Conservation (phyloP, 208 protist species). For the Leishmania guyanensis region DNA sequence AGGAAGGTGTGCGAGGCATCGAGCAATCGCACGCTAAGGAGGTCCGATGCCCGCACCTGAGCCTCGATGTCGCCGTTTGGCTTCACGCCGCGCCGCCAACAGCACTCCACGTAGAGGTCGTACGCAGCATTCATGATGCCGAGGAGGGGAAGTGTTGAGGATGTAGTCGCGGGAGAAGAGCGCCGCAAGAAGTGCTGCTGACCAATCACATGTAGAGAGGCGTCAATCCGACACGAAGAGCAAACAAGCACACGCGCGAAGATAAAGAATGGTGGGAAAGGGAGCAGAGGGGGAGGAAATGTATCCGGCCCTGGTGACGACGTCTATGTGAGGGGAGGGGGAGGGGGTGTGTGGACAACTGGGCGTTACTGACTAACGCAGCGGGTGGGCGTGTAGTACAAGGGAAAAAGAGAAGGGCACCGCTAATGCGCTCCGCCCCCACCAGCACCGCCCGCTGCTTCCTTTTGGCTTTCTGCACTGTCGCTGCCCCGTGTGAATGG, state of each 20-base stretch:
- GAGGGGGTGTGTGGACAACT: not conserved
- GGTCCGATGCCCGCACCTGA: constrained; percentile 57
- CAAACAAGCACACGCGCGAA: not conserved
- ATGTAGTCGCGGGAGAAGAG: not conserved
- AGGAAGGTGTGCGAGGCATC: constrained; percentile 83
- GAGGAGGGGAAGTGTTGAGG: not conserved
- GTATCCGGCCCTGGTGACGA: not conserved
- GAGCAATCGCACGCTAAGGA: constrained; percentile 51
- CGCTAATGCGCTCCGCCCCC: not conserved
- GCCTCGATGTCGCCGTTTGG: constrained; percentile 64
- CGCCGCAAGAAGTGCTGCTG: not conserved
- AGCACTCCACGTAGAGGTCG: constrained; percentile 74
- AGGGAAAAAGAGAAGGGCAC: constrained; percentile 1
- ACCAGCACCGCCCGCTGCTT: not conserved
- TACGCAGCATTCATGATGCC: constrained; percentile 16
- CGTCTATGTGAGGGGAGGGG: not conserved
- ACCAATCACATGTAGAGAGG: not conserved
- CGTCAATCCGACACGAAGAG: not conserved
- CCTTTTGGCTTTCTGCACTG: not conserved
- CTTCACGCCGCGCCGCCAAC: constrained; percentile 53
- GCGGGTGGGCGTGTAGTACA: not conserved
- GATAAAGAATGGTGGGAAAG: not conserved
- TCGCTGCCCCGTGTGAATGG: not conserved
- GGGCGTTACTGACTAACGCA: not conserved
- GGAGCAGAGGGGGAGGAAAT: not conserved